Conservation (phyloP, 2,329 filamentous ascomycete genomes). For the Talaromyces sp. region DNA sequence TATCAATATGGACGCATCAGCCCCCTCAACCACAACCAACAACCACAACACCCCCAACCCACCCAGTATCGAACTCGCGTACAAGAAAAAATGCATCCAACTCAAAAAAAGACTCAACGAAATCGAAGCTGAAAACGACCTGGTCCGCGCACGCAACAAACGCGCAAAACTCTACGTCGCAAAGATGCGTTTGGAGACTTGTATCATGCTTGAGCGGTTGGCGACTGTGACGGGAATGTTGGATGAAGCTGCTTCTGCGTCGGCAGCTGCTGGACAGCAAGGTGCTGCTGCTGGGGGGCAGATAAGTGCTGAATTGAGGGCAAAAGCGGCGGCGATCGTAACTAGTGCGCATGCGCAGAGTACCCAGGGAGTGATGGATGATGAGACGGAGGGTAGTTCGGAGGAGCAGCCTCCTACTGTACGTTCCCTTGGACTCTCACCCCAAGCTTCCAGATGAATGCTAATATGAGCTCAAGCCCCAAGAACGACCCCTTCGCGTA, state of each 20-base stretch:
- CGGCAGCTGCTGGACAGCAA: constrained; percentile 2
- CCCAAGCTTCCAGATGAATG: neutral
- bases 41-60: constrained; percentile 51
- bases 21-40: constrained; percentile 6
- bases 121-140: constrained; percentile 87
- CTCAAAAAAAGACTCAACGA: constrained; percentile 87
- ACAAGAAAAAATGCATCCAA: constrained; percentile 93
- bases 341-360: constrained; percentile 1
- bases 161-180: constrained; percentile 81
- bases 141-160: constrained; percentile 71
- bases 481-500: constrained; percentile 46
- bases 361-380: constrained; percentile 31
- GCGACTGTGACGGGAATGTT: constrained; percentile 41
- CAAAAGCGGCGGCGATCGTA: constrained; percentile 14
- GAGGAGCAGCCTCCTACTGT: constrained; percentile 45
- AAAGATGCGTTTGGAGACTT: constrained; percentile 71
- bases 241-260: constrained; percentile 30
- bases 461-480: constrained; percentile 32
- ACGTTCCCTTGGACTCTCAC: constrained; percentile 18
- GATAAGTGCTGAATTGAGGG: constrained; percentile 17
- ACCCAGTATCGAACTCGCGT: constrained; percentile 91
- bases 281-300: constrained; percentile 15
- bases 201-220: constrained; percentile 42
- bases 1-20: constrained; percentile 12
- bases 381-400: constrained; percentile 44